Conservation (phyloP, 225 moss, liverwort and hornwort genomes). For the Ulota crispa region DNA sequence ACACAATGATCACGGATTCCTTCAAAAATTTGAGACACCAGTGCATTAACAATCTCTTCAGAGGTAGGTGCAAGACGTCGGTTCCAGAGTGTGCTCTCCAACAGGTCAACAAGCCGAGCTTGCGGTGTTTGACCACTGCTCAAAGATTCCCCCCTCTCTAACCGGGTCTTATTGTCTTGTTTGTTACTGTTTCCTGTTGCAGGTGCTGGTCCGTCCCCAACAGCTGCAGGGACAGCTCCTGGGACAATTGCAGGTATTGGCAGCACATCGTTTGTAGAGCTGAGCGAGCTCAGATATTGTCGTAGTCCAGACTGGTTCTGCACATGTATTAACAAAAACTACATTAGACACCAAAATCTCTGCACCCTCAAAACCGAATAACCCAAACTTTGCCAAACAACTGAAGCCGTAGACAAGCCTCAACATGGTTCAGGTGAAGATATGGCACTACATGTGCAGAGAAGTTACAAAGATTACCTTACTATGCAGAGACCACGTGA, state of each 20-base stretch:
- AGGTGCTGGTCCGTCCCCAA: slow-evolving; percentile 49
- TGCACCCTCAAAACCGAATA: not conserved
- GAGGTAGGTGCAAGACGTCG: slow-evolving; percentile 93
- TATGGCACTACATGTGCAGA: not conserved
- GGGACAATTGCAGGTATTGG: slow-evolving; percentile 59
- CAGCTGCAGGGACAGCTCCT: slow-evolving; percentile 43
- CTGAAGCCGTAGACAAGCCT: not conserved
- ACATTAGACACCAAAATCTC: not conserved
- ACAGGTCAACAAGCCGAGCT: slow-evolving; percentile 83
- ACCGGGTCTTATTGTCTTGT: slow-evolving; percentile 85
- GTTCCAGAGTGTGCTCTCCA: slow-evolving; percentile 99
- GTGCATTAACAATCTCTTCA: slow-evolving; percentile 96
- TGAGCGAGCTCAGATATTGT: slow-evolving; percentile 80
- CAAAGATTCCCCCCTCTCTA: slow-evolving; percentile 60
- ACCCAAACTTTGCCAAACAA: not conserved
- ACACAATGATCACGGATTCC: slow-evolving; percentile 96
- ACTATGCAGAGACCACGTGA: slow-evolving; percentile 98
- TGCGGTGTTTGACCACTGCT: slow-evolving; percentile 65
- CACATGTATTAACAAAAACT: slow-evolving; percentile 13
- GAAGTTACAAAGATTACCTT: slow-evolving; percentile 55
- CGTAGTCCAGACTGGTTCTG: slow-evolving; percentile 91
- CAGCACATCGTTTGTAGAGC: slow-evolving; percentile 71
- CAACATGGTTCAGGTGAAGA: slow-evolving; percentile 9
- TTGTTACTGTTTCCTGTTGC: slow-evolving; percentile 86
- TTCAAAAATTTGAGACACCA: slow-evolving; percentile 91